Base-by-base conservation (phyloP, 192 early-diverging fungal genomes). In the Gonapodya prolifera region DNA sequence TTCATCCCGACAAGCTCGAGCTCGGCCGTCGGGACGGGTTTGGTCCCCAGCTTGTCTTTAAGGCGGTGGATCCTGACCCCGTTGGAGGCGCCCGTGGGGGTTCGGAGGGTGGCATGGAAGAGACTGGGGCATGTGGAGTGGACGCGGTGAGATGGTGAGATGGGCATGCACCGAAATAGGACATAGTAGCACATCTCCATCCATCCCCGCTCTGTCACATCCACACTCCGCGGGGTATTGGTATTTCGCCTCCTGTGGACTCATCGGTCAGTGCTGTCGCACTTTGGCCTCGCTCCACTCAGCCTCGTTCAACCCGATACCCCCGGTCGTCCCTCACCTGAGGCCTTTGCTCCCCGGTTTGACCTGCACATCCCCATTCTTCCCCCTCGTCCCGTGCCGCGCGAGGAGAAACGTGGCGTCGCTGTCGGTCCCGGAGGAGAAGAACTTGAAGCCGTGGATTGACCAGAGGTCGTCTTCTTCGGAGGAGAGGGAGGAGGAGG, bases 31-130 rank as follows among this genome's bases (percentile, higher is more conserved):
- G 91, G 91, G 32, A 93, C 82, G 8, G 86, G 85, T 69, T 87
- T 89, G 31, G 91, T 92, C 34, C 91, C 90, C 70, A 87, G 83
- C 84, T 91, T 93, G 81, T 92, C 86, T 80, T 91, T 91, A 69
- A 91, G 80, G 13, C 90, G 85, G 35, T 91, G 85, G n/a, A 92
- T 85, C n/a, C 84, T 83, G 18, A 92, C 85, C 29, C 88, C 88
- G 13, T 91, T 89, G 61, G 90, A 79, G 8, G 2, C 28, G 1
- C 89, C 89, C 2, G 71, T 30, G 18, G 81, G 78, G n/a, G 85
- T 77, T 31, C 90, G 78, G 70, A 92, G 83, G 31, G 85, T 79
- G 17, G 88, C 88, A 36, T 89, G 75, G 75, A 88, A 93, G 2
- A 92, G 82, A 61, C 45, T 61, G 23, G 8, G 8, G 81, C n/a